Evolutionary conservation across 176 grass and related monocot species (phyloP), one percentile per base, ranked within the genome.

Genomic region (Zoysia japonica): DNA sequence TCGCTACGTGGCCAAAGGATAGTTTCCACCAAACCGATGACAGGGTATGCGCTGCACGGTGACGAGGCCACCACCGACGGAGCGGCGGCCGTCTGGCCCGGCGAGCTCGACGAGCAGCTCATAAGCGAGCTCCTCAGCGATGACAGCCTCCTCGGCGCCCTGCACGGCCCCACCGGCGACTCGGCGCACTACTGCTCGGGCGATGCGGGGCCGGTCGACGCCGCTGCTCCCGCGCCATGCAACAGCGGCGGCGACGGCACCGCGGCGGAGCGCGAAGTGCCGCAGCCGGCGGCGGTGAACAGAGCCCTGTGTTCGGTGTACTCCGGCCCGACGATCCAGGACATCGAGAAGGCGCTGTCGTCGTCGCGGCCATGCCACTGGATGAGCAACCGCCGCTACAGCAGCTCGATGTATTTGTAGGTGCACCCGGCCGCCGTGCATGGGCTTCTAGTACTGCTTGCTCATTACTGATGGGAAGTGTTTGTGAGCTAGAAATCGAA

Each of bases 261-360:
- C 40, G 28, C 12, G 62, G 81, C 62, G 44, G 59, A 80, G 9
- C 71, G 52, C 8, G 69, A 59, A 41, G 7, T 13, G 35, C 70
- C 61, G 81, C 71, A 37, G 72, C 67, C 68, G 67, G 50, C 64
- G 41, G 77, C 35, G n/a, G 60, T 83, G 38, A 86, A 52, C 80
- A 78, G 74, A 36, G 80, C 75, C 3, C 46, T 88, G 70, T 82
- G 73, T n/a, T 84, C 91, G 9, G 87, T 85, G 43, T 90, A 90
- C 91, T 84, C 85, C 42, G 91, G 88, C 54, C 91, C 91, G 5
- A 90, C 91, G 71, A 88, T 93, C 62, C 55, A 35, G 50, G 88
- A 93, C 76, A 84, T 90, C 71, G 71, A 93, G 72, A 86, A 85
- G 68, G 85, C 88, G 70, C 83, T 93, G 61, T 86, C 76, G 61